Base-by-base conservation (phyloP, 2,329 filamentous ascomycete species). In the Colletotrichum sp. region DNA sequence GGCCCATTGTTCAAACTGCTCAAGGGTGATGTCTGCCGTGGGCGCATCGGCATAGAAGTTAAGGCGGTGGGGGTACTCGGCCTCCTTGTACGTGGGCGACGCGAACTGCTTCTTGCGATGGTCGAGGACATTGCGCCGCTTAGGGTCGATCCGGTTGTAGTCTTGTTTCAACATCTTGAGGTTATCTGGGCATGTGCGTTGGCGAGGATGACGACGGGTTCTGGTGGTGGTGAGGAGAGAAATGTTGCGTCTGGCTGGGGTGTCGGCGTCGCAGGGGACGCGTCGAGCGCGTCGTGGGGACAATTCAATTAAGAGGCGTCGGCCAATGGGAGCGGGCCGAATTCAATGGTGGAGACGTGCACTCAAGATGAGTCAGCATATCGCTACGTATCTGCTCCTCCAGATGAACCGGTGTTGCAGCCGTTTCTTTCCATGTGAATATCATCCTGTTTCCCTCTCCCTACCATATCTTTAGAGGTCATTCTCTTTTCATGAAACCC, bases 1-100 rank as follows among this genome's bases (percentile, higher is more conserved):
- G 13, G 96, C 97, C 97, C 97, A 99, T 90, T 98, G 96, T 83
- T 99, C 97, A 81, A 99, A 99, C 83, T 99, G 93, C 82, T 99
- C 97, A 56, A 99, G 92, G 0, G 95, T 98, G 79, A 99, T 97
- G 82, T 99, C 97, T 63, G 94, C 94, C 0, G 96, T 98, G 0
- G 97, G 97, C 61, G 97, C 95, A 30, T 93, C 90, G 58, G 92
- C 87, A 86, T 99, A 99, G 85, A 98, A 96, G 88, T 97, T 99
- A 81, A 99, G 91, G 72, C 96, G 94, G 84, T 96, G 90, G 16
- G 93, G 92, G 83, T 98, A 99, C 58, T 94, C 89, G 72, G 93
- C 90, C 78, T 95, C 92, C 84, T 95, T 93, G 88, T 93, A 98
- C 71, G 90, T 88, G 21, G 95, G 91, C 24, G 92, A 89, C 73